Conservation (phyloP, 805 yeast species). For the Cyberlindnera galapagoensis region DNA sequence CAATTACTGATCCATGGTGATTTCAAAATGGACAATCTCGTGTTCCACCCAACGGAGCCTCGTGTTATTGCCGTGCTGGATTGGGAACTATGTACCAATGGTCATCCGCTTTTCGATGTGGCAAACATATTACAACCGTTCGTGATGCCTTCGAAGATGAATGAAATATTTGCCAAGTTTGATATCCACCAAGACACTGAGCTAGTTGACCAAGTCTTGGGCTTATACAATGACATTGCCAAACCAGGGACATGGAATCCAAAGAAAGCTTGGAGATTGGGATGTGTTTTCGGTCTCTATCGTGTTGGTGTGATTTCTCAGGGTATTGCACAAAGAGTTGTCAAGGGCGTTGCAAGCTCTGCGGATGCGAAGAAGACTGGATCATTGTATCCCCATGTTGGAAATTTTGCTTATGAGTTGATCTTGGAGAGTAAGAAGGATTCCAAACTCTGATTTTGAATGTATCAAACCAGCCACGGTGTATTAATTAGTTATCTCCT, state of each 20-base stretch:
- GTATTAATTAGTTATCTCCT: too few relatives aligned
- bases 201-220: constrained; percentile 15
- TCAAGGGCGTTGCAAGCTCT: constrained; percentile 47
- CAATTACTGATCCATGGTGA: constrained; percentile 56
- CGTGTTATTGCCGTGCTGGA: constrained; percentile 50
- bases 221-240: constrained; percentile 11
- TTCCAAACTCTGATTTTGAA: too few relatives aligned
- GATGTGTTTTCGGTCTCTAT: constrained; percentile 48
- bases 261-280: constrained; percentile 37
- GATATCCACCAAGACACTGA: constrained; percentile 10
- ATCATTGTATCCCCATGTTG: constrained; percentile 24
- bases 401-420: constrained; percentile 22
- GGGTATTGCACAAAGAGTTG: constrained; percentile 52
- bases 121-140: constrained; percentile 54
- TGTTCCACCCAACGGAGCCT: constrained; percentile 48
- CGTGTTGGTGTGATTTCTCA: constrained; percentile 53
- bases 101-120: constrained; percentile 58
- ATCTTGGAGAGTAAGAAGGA: constrained; percentile 2
- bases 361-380: constrained; percentile 41
- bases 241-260: constrained; percentile 25
- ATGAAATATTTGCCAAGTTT: constrained; percentile 24
- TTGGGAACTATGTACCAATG: constrained; percentile 62
- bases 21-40: constrained; percentile 56
- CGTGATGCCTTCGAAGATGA: constrained; percentile 35
- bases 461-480: too few relatives aligned